phyloP scores from a whole-genome alignment of 768 basidiomycete species.

The Kwoniella newhampshirensis region DNA sequence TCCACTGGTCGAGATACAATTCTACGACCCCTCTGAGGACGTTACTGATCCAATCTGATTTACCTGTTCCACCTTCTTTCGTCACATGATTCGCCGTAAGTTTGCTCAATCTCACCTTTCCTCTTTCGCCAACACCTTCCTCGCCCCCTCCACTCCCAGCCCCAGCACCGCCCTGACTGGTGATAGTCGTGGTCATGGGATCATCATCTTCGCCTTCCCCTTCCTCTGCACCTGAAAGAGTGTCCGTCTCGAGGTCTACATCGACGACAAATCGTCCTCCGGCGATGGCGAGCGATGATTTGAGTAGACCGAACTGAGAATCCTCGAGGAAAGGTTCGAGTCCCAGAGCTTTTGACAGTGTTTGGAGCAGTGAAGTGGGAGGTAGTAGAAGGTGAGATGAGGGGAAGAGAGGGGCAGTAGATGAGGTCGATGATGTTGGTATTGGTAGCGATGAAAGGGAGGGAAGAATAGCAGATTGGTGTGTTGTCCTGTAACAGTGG shows the following conservation, averaged over 20 bases:
- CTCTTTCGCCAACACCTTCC: slow-evolving; percentile 20
- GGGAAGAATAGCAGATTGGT: slow-evolving; percentile 26
- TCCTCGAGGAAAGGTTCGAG: slow-evolving; percentile 46
- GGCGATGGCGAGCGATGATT: slow-evolving; percentile 38
- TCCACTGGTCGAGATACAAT: slow-evolving; percentile 31
- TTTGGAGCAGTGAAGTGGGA: slow-evolving; percentile 29
- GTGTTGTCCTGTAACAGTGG: slow-evolving; percentile 17
- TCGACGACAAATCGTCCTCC: slow-evolving; percentile 42
- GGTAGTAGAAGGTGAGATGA: slow-evolving; percentile 17
- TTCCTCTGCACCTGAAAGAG: slow-evolving; percentile 23
- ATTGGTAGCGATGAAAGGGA: neutral
- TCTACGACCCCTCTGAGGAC: slow-evolving; percentile 21
- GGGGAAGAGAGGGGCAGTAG: slow-evolving; percentile 9
- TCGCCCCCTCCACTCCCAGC: neutral
- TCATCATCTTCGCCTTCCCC: slow-evolving; percentile 5
- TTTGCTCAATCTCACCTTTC: slow-evolving; percentile 30
- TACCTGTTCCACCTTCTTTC: slow-evolving; percentile 19
- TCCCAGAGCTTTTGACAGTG: slow-evolving; percentile 24
- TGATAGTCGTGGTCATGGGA: neutral
- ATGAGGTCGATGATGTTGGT: neutral
- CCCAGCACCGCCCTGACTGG: neutral
- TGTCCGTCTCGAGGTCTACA: slow-evolving; percentile 41
- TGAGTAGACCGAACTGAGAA: slow-evolving; percentile 46
- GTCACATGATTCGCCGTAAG: slow-evolving; percentile 35
- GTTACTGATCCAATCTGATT: slow-evolving; percentile 22